Evolutionary conservation across 352 stramenopile genomes (phyloP).

Genomic region (Phytophthora chlamydospora): DNA sequence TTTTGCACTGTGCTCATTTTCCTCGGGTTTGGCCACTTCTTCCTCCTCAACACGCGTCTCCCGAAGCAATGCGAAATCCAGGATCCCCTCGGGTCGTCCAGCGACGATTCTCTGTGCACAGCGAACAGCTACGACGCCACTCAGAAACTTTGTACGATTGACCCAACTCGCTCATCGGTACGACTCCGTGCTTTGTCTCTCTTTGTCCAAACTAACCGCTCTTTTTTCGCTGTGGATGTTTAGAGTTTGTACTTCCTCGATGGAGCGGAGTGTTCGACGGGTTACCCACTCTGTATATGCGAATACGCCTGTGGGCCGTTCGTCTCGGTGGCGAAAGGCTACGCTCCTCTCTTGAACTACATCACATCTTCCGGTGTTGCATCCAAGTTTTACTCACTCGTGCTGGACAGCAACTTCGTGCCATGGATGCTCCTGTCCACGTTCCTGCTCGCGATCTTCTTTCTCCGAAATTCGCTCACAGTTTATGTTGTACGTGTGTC

Average conservation of each 20-base stretch:
- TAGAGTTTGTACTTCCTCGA: slow-evolving; percentile 55
- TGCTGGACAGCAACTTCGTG: slow-evolving; percentile 47
- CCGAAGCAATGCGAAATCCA: slow-evolving; percentile 70
- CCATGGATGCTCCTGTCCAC: slow-evolving; percentile 46
- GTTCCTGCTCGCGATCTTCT: slow-evolving; percentile 46
- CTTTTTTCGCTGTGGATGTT: slow-evolving; percentile 9
- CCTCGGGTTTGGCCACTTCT: slow-evolving; percentile 63
- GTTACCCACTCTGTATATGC: slow-evolving; percentile 72
- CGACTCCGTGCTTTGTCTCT: not conserved
- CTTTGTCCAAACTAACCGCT: not conserved
- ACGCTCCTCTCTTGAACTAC: slow-evolving; percentile 41
- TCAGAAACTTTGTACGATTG: slow-evolving; percentile 43
- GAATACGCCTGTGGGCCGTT: slow-evolving; percentile 72
- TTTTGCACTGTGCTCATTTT: slow-evolving; percentile 75
- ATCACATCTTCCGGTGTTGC: slow-evolving; percentile 38
- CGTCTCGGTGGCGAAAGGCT: slow-evolving; percentile 42
- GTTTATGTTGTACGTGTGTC: slow-evolving; percentile 45
- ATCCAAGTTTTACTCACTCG: slow-evolving; percentile 38
- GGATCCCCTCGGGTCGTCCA: slow-evolving; percentile 30
- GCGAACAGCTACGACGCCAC: slow-evolving; percentile 34
- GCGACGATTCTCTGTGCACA: slow-evolving; percentile 36
- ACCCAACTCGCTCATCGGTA: slow-evolving; percentile 43
- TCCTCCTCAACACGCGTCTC: slow-evolving; percentile 52
- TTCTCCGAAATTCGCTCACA: slow-evolving; percentile 61
- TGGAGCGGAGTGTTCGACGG: slow-evolving; percentile 38